A percentile compares a stretch with the other conserved stretches of the same genome.
phyloP scores from a whole-genome alignment of 108 stramenopile genomes.

The Cyclostephanos invisitatus region DNA sequence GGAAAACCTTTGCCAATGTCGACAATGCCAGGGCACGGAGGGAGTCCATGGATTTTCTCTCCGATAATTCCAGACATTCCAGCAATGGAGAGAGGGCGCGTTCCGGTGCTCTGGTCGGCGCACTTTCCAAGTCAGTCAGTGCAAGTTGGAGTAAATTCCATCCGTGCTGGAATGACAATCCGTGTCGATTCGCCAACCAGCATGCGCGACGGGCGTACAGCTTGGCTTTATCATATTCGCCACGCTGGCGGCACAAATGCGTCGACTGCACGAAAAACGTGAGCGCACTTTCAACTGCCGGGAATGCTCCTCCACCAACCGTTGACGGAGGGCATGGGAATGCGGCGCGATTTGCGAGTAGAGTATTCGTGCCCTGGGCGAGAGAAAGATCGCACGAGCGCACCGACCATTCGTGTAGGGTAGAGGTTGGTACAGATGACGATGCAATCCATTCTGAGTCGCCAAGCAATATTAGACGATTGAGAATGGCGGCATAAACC shows the following conservation, averaged over 20 bases:
- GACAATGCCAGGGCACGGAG: slow-evolving; percentile 73
- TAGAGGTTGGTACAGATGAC: slow-evolving; percentile 20
- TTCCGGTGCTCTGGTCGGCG: slow-evolving; percentile 28
- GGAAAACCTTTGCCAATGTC: slow-evolving; percentile 59
- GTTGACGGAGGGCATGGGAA: slow-evolving; percentile 20
- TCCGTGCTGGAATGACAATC: slow-evolving; percentile 46
- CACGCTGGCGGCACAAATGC: slow-evolving; percentile 25
- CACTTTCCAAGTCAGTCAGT: slow-evolving; percentile 54
- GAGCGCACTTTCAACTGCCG: slow-evolving; percentile 31
- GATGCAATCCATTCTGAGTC: neutral
- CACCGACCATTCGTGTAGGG: slow-evolving; percentile 45
- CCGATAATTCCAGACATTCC: slow-evolving; percentile 66
- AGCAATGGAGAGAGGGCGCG: slow-evolving; percentile 59
- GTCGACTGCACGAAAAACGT: slow-evolving; percentile 25
- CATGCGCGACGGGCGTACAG: slow-evolving; percentile 23
- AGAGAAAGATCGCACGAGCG: slow-evolving; percentile 37
- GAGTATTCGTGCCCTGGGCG: slow-evolving; percentile 26
- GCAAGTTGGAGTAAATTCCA: slow-evolving; percentile 61
- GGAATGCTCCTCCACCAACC: neutral
- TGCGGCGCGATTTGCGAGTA: slow-evolving; percentile 35
- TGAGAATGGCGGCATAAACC: slow-evolving; percentile 8
- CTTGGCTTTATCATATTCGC: slow-evolving; percentile 33
- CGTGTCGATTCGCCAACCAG: slow-evolving; percentile 37
- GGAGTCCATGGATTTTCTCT: slow-evolving; percentile 65
- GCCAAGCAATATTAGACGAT: neutral